These are phyloP conservation scores for Ustilago vetiveriae DNA, from an alignment of 1,284 basidiomycete species.

Conservation along the genomic window DNA sequence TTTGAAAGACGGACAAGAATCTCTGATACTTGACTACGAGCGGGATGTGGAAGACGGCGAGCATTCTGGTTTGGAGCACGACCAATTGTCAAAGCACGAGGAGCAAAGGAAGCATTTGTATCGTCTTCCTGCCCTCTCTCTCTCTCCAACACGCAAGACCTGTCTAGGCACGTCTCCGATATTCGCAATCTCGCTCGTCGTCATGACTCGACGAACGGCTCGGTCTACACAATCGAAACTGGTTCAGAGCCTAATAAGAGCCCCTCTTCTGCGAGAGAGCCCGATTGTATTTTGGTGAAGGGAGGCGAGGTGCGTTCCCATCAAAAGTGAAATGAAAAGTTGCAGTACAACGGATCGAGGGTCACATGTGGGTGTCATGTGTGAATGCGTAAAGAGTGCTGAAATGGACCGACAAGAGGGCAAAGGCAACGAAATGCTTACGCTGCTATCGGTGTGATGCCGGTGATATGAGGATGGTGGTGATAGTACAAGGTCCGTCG, in stretches of 20 bases:
- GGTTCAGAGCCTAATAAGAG: slow-evolving; percentile 31
- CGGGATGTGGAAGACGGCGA: too few species aligned
- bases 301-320: slow-evolving; percentile 21
- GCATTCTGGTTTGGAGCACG: too few species aligned
- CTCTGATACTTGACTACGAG: too few species aligned
- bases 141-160: too few species aligned
- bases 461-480: slow-evolving; percentile 12
- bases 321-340: slow-evolving; percentile 8
- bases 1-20: too few species aligned
- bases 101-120: too few species aligned
- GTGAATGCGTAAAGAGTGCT: slow-evolving; percentile 11
- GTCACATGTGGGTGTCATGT: slow-evolving; percentile 10
- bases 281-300: slow-evolving; percentile 33
- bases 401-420: slow-evolving; percentile 1
- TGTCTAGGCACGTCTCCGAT: not conserved
- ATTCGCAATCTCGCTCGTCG: not conserved
- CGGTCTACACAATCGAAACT: not conserved
- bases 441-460: slow-evolving; percentile 6
- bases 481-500: slow-evolving; percentile 38
- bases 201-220: not conserved
- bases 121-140: too few species aligned
- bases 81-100: too few species aligned
- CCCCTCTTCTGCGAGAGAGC: slow-evolving; percentile 33
- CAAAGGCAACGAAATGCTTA: not conserved
- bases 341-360: slow-evolving; percentile 31